phyloP scores from a whole-genome alignment of 108 stramenopile species.

The Tribonema minus region DNA sequence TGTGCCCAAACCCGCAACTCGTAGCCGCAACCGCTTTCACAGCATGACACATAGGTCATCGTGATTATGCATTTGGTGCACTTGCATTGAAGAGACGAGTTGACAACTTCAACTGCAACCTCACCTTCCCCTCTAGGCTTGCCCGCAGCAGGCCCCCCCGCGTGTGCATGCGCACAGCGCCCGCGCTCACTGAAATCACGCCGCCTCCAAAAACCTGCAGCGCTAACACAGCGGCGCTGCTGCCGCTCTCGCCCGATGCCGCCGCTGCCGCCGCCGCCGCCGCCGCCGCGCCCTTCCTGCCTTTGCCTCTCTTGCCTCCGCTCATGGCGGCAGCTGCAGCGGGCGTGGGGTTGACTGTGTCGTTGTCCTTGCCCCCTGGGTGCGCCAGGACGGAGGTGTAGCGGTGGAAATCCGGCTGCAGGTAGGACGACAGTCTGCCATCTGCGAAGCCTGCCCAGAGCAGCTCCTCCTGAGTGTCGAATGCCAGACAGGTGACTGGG shows the following conservation, averaged over 20 bases:
- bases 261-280: background rate
- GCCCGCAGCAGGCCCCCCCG: slow-evolving; percentile 13
- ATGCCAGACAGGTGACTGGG: slow-evolving; percentile 30
- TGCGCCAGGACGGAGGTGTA: slow-evolving; percentile 41
- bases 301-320: background rate
- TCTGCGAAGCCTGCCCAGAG: slow-evolving; percentile 45
- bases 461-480: slow-evolving; percentile 47
- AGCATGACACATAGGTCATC: too few species aligned
- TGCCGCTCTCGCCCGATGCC: too few species aligned
- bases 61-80: too few species aligned
- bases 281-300: background rate
- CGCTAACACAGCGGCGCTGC: background rate
- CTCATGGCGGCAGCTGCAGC: background rate
- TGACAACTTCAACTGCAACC: too few species aligned
- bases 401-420: slow-evolving; percentile 32
- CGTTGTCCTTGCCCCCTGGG: background rate
- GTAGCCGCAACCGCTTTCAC: too few species aligned
- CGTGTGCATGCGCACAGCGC: slow-evolving; percentile 12
- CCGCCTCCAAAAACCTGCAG: slow-evolving; percentile 4
- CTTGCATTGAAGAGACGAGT: too few species aligned
- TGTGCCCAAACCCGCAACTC: too few species aligned
- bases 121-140: slow-evolving; percentile 1
- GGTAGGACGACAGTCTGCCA: slow-evolving; percentile 33
- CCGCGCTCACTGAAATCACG: slow-evolving; percentile 18
- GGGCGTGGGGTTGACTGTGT: too few species aligned